Evolutionary conservation across 2,329 filamentous ascomycete genomes (phyloP).

Genomic region (Fusarium pseudonygamai): DNA sequence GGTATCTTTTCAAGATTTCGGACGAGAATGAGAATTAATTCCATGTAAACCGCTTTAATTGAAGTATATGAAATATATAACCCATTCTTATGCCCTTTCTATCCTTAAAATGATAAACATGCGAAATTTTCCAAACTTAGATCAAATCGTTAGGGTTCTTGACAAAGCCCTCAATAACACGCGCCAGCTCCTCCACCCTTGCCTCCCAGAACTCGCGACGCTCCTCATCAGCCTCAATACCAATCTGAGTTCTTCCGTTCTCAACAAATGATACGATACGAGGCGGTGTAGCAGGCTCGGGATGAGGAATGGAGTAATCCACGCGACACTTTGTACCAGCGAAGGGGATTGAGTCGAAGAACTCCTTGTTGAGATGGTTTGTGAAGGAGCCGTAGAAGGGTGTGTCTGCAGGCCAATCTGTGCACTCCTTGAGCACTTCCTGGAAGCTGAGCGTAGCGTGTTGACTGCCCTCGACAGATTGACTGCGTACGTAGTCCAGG

Average conservation of each 20-base stretch:
- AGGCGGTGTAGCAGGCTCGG: slow-evolving; percentile 38
- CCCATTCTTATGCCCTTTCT: background rate
- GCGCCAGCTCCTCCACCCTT: slow-evolving; percentile 34
- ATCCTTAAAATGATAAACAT: background rate
- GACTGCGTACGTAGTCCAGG: slow-evolving; percentile 33
- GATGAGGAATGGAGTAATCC: slow-evolving; percentile 41
- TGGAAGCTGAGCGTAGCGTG: slow-evolving; percentile 39
- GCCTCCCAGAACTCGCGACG: slow-evolving; percentile 42
- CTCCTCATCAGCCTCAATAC: slow-evolving; percentile 43
- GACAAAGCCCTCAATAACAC: slow-evolving; percentile 30
- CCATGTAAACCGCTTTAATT: too few relatives aligned
- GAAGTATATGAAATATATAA: background rate
- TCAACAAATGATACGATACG: slow-evolving; percentile 42
- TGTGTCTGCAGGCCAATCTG: slow-evolving; percentile 26
- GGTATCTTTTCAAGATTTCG: background rate
- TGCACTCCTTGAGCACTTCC: slow-evolving; percentile 33
- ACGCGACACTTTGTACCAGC: slow-evolving; percentile 41
- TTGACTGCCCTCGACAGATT: slow-evolving; percentile 39
- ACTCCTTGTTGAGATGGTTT: slow-evolving; percentile 44
- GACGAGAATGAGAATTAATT: background rate
- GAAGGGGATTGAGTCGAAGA: slow-evolving; percentile 43
- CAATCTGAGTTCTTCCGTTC: slow-evolving; percentile 35
- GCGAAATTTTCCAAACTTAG: background rate
- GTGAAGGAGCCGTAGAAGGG: slow-evolving; percentile 42
- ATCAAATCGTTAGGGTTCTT: slow-evolving; percentile 19